phyloP scores from a whole-genome alignment of 2,329 filamentous ascomycete species.

The Fusarium sp. region DNA sequence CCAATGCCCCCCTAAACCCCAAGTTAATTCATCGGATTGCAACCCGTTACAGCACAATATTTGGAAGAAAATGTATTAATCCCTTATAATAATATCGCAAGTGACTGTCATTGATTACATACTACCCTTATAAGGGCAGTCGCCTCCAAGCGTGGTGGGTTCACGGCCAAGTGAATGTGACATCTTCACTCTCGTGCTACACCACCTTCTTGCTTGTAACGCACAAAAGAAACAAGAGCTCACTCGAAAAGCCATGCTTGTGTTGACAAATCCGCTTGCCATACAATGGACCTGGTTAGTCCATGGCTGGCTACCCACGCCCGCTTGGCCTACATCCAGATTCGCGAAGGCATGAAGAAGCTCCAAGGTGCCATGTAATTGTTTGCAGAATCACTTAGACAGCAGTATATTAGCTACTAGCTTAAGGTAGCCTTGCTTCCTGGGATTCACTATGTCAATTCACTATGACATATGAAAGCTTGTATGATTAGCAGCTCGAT shows the following conservation, averaged over 20 bases:
- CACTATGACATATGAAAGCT: no score
- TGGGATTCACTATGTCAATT: no score
- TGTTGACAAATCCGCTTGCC: accelerated
- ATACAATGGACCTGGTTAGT: no score
- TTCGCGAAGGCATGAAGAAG: no score
- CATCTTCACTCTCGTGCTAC: no score
- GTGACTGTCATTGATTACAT: accelerated
- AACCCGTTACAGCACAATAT: accelerated
- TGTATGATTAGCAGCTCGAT: no score
- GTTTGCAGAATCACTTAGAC: no score
- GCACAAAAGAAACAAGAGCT: not conserved
- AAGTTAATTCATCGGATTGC: not conserved
- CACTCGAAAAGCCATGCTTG: accelerated
- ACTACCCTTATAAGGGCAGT: not conserved
- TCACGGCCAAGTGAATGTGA: not conserved
- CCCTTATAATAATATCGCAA: accelerated
- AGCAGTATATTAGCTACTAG: accelerated
- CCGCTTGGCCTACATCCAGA: no score
- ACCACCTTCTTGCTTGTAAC: not conserved
- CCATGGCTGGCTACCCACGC: no score
- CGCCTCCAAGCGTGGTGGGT: no score
- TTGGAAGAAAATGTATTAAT: accelerated
- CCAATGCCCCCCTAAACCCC: not conserved
- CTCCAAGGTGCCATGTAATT: accelerated
- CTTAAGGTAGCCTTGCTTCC: no score